Percentiles rank a stretch among this genome's conserved stretches.
Evolutionary conservation across 768 basidiomycete genomes (phyloP).

Genomic region (Dentipellis fragilis): DNA sequence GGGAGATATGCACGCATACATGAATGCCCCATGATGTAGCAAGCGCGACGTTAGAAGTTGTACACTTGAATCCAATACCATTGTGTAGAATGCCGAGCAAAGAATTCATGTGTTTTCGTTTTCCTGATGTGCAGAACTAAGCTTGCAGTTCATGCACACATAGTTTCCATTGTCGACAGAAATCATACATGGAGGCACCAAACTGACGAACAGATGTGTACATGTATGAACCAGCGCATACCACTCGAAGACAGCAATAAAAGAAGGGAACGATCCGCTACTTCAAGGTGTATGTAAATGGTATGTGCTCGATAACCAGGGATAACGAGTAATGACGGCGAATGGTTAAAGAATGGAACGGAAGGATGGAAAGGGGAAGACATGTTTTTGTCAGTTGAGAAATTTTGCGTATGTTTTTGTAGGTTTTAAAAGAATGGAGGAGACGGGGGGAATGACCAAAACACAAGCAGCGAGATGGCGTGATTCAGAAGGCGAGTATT

Average conservation of each 20-base stretch:
- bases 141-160: too few species aligned
- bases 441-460: background rate
- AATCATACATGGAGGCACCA: background rate
- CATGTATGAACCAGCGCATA: background rate
- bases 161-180: too few species aligned
- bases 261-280: background rate
- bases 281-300: background rate
- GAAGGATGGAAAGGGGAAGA: conserved; percentile 5
- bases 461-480: conserved; percentile 1
- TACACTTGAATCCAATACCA: too few species aligned
- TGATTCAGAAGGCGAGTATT: background rate
- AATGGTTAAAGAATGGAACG: conserved; percentile 8
- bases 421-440: conserved; percentile 1
- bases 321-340: conserved; percentile 13
- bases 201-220: background rate
- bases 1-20: background rate
- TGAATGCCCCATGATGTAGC: too few species aligned
- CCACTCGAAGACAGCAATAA: background rate
- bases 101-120: too few species aligned
- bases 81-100: too few species aligned
- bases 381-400: background rate
- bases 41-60: too few species aligned
- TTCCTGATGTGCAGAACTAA: too few species aligned
- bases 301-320: conserved; percentile 2
- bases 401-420: conserved; percentile 5